Evolutionary conservation across 2,329 filamentous ascomycete genomes (phyloP).

Genomic region (Aspergillus novoparasiticus): DNA sequence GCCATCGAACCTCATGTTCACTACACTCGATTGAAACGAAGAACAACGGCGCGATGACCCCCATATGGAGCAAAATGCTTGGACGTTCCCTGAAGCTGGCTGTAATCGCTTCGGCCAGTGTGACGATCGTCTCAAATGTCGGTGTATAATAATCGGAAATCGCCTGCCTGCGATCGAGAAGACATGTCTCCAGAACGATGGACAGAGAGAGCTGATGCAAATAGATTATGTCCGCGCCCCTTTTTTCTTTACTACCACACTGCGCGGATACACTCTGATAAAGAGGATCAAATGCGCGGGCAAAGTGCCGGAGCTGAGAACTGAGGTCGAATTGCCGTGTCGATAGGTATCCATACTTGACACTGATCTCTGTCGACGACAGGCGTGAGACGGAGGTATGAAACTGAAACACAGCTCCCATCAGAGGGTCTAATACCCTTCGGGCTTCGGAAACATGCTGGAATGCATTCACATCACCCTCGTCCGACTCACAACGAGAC

Average conservation of each 20-base stretch:
- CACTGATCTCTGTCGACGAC: background rate
- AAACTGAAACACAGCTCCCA: background rate
- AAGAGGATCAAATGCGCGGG: background rate
- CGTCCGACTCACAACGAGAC: background rate
- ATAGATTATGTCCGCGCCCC: slow-evolving; percentile 20
- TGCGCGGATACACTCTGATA: background rate
- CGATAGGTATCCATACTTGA: background rate
- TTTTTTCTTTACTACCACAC: slow-evolving; percentile 8
- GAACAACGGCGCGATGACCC: slow-evolving; percentile 35
- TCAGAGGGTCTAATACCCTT: background rate
- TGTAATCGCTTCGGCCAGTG: slow-evolving; percentile 3
- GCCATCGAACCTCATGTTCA: slow-evolving; percentile 24
- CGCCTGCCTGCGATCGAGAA: slow-evolving; percentile 9
- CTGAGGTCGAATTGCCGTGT: background rate
- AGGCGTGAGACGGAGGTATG: background rate
- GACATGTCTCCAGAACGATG: slow-evolving; percentile 14
- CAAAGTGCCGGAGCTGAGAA: background rate
- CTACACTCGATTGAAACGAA: slow-evolving; percentile 36
- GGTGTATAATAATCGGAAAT: too few species aligned
- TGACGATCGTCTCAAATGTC: slow-evolving; percentile 10
- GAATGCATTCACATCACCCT: background rate
- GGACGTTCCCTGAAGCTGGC: slow-evolving; percentile 13
- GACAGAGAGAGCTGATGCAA: slow-evolving; percentile 14
- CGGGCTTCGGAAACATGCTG: slow-evolving; percentile 2
- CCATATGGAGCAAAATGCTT: slow-evolving; percentile 29